These are phyloP conservation scores for Calonectria fujianensis DNA, from an alignment of 2,329 filamentous ascomycete species.

Conservation along the genomic window DNA sequence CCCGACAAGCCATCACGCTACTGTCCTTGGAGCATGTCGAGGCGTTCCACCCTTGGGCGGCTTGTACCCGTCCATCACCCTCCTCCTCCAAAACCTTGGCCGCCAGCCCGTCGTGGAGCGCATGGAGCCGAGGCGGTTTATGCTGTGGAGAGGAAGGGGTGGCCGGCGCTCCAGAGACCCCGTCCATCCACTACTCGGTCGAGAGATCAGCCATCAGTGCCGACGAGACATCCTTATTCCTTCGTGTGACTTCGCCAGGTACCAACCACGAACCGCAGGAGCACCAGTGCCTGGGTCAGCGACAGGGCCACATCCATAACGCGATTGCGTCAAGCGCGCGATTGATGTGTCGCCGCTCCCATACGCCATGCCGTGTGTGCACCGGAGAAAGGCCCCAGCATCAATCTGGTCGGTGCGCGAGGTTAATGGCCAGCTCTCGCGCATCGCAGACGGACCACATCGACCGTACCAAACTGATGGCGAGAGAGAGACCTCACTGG, in stretches of 20 bases:
- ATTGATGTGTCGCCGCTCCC: slow-evolving; percentile 12
- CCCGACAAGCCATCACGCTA: slow-evolving; percentile 46
- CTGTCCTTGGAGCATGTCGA: slow-evolving; percentile 44
- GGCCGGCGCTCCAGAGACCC: slow-evolving; percentile 6
- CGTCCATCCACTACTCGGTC: slow-evolving; percentile 16
- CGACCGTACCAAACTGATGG: neutral
- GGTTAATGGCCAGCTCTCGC: neutral
- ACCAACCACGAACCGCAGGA: slow-evolving; percentile 20
- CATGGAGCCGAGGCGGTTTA: slow-evolving; percentile 22
- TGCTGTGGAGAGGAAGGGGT: slow-evolving; percentile 43
- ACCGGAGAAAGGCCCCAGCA: slow-evolving; percentile 23
- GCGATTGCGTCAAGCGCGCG: slow-evolving; percentile 30
- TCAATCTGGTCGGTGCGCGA: slow-evolving; percentile 21
- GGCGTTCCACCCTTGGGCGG: slow-evolving; percentile 41
- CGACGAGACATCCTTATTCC: slow-evolving; percentile 22
- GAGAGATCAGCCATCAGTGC: slow-evolving; percentile 23
- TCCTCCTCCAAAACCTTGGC: slow-evolving; percentile 51
- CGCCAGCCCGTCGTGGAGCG: slow-evolving; percentile 44
- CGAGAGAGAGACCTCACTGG: slow-evolving; percentile 14
- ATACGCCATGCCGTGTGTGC: slow-evolving; percentile 16
- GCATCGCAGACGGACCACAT: slow-evolving; percentile 7
- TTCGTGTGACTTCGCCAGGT: slow-evolving; percentile 22
- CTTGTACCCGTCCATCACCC: slow-evolving; percentile 43
- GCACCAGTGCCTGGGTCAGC: neutral
- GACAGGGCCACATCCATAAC: slow-evolving; percentile 18